Percentiles rank a stretch among this genome's conserved stretches.
Conservation (phyloP, 306 rosid genomes). For the Prunus mira region DNA sequence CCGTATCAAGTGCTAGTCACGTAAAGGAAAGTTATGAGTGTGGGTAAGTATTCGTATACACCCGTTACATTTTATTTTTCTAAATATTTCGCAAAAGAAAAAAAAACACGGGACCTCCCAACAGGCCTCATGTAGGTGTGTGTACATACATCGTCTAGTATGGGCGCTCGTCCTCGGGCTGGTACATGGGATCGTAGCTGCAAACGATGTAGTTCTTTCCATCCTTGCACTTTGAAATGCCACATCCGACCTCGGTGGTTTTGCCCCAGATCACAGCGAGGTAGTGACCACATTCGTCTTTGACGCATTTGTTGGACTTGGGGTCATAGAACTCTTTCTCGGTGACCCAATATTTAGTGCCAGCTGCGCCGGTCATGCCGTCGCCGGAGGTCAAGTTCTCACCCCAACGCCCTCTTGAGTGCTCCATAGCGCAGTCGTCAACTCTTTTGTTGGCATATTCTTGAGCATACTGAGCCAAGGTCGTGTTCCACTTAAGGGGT, state of each 20-base stretch:
- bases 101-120: too few relatives aligned
- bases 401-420: constrained; percentile 48
- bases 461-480: constrained; percentile 38
- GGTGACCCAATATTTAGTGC: constrained; percentile 39
- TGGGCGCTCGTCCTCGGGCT: constrained; percentile 12
- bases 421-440: constrained; percentile 39
- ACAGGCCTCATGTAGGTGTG: too few relatives aligned
- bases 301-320: background rate
- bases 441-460: constrained; percentile 32
- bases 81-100: too few relatives aligned
- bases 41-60: background rate
- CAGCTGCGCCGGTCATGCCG: constrained; percentile 29
- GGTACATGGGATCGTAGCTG: constrained; percentile 22
- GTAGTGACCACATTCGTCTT: constrained; percentile 14
- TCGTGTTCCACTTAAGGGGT: constrained; percentile 7
- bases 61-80: too few relatives aligned
- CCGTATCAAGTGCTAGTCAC: background rate
- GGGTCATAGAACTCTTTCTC: constrained; percentile 21
- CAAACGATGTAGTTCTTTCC: constrained; percentile 12
- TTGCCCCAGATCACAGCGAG: constrained; percentile 30
- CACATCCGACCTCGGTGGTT: constrained; percentile 26
- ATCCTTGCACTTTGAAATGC: constrained; percentile 8
- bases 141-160: constrained; percentile 1
- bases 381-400: constrained; percentile 51
- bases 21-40: background rate